These are phyloP conservation scores for Agrocybe pediades DNA, from an alignment of 768 basidiomycete species.

Conservation along the genomic window DNA sequence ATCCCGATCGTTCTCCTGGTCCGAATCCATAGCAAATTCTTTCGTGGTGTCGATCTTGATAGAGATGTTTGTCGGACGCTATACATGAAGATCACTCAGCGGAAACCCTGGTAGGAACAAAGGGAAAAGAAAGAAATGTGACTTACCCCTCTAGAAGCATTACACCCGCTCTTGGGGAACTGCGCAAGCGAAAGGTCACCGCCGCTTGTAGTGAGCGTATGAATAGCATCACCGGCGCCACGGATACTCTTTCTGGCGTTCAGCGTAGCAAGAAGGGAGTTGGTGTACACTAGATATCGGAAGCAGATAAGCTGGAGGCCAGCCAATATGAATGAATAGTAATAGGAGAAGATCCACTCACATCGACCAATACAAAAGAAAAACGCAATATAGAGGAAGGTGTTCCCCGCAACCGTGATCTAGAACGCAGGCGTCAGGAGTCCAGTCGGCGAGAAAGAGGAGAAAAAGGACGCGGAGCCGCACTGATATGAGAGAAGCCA, in stretches of 20 bases:
- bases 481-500: slow-evolving; percentile 56
- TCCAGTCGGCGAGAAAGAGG: slow-evolving; percentile 1
- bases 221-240: slow-evolving; percentile 36
- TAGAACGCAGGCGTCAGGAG: slow-evolving; percentile 18
- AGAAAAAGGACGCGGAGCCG: slow-evolving; percentile 15
- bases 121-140: neutral
- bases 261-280: slow-evolving; percentile 60
- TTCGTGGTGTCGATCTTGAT: slow-evolving; percentile 60
- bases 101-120: neutral
- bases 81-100: neutral
- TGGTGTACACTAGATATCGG: slow-evolving; percentile 49
- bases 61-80: slow-evolving; percentile 49
- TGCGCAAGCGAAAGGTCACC: slow-evolving; percentile 41
- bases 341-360: slow-evolving; percentile 31
- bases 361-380: slow-evolving; percentile 62
- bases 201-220: slow-evolving; percentile 31
- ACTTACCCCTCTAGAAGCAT: slow-evolving; percentile 32
- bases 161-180: slow-evolving; percentile 31
- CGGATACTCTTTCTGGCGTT: slow-evolving; percentile 56
- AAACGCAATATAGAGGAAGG: slow-evolving; percentile 60
- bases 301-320: neutral
- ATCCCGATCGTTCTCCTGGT: slow-evolving; percentile 27
- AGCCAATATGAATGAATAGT: neutral
- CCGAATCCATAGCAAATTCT: slow-evolving; percentile 45
- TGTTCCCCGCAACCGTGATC: slow-evolving; percentile 48